Base-by-base conservation (phyloP, 2,329 filamentous ascomycete species). In the Leptographium flavum region DNA sequence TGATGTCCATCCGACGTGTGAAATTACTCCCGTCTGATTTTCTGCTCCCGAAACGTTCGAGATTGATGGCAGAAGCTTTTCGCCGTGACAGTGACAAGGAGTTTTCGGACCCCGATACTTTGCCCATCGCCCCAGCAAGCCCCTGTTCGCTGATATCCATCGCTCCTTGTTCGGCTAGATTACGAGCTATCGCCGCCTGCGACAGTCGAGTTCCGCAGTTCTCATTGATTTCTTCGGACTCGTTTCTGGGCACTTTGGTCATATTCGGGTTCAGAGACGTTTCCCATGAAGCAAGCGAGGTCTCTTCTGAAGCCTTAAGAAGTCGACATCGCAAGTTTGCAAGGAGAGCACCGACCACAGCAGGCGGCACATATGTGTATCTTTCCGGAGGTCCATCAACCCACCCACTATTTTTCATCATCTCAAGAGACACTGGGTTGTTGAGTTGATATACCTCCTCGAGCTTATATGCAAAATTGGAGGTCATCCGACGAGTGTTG, bases 361-460 rank as follows among this genome's bases (percentile, higher is more conserved):
- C 73, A 2, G 75, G 76, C 2, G 70, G 71, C 1, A 81, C 57
- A 51, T 71, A 76, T 3, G 60, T 58, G 48, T 71, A 78, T 42
- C 68, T 70, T 23, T 64, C 61, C n/a, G 76, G 68, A 4, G 50
- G 45, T 1, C 62, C 60, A 5, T 65, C 61, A 0, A 78, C 55
- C 71, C 75, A 77, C 0, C 72, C 75, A 33, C 73, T 70, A 36
- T 64, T 60, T 38, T 65, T 67, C 63, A 81, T 73, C 43, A 69
- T 62, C 0, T 63, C 59, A 2, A 74, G 60, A 1, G 67, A 60
- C 2, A 77, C 63, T 0, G 76, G 71, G 55, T 81, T 70, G 53
- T 79, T 79, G 23, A 82, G 65, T 57, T 76, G 67, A 53, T 80
- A 82, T 1, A 82, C 64, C 52, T 79, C 66, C 21, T 66, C 51